Evolutionary conservation across 23 red algal genomes (phyloP).

Genomic region (Gracilaria gracilis): DNA sequence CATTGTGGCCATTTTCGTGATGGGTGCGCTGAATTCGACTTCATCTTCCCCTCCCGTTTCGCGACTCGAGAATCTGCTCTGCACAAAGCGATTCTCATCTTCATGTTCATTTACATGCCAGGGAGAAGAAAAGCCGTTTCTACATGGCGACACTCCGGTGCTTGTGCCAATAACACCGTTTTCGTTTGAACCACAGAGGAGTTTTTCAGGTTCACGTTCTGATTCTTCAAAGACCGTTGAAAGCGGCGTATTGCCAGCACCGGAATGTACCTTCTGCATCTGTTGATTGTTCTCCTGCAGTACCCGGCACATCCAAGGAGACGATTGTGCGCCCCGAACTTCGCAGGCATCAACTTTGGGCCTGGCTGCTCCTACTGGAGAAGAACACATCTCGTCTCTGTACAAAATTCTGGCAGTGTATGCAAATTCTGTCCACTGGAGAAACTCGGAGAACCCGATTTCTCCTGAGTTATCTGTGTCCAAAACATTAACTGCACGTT

Average conservation of each 20-base stretch:
- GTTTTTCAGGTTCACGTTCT: neutral
- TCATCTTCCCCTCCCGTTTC: neutral
- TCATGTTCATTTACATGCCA: neutral
- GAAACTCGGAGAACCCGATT: constrained; percentile 25
- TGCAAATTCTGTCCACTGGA: constrained; percentile 29
- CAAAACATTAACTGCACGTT: constrained; percentile 17
- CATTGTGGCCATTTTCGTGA: constrained; percentile 1
- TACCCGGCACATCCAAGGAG: neutral
- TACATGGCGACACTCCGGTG: neutral
- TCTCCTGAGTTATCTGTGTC: constrained; percentile 24
- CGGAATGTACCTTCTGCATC: neutral
- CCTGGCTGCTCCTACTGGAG: neutral
- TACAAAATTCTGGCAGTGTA: constrained; percentile 13
- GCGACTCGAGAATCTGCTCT: neutral
- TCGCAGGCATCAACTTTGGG: neutral
- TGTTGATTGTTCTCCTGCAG: neutral
- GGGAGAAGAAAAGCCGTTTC: too few relatives aligned
- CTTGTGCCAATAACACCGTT: neutral
- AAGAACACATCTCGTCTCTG: constrained; percentile 16
- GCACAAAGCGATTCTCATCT: neutral
- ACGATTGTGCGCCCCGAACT: neutral
- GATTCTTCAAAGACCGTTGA: neutral
- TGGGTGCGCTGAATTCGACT: constrained; percentile 2
- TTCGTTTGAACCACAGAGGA: neutral
- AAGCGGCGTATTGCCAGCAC: neutral